Base-by-base conservation (phyloP, 805 yeast genomes). In the Kregervanrija pseudodelftensis region DNA sequence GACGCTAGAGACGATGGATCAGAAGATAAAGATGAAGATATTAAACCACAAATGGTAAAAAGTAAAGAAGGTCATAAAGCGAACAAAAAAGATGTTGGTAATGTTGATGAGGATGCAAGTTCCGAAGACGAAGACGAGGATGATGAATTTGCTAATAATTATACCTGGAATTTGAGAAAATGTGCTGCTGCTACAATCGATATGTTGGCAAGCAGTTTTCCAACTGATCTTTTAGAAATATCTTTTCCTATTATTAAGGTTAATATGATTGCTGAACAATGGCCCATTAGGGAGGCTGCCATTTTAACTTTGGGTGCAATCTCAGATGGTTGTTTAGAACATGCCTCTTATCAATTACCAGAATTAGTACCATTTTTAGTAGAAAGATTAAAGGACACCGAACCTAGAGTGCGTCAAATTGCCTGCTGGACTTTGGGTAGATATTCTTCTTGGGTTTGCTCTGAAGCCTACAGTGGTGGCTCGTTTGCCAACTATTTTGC, bases 371-470 rank as follows among this genome's bases (percentile, higher is more conserved):
- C 96, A 33, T 89, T 82, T 59, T 70, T 93, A 49, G 89, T 89
- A 28, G 87, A 88, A 46, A 72, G 95, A 56, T 66, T 90, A 47
- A 70, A 71, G 43, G 97, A 90, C 61, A 56, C 63, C 4, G 83
- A 89, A 64, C 82, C 95, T 8, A 76, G 95, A 15, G 95, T 93
- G 4, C 75, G 98, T 52, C 95, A 88, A 63, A 93, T 93, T 42
- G 70, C 96, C 0, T 91, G 98, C 68, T 93, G 99, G 99, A 86
- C 98, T 0, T 67, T 93, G 39, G 83, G 95, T 37, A 73, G 98
- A 45, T 93, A 83, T 60, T 76, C 93, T 0, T 57, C 74, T 3
- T 89, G 96, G 95, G 82, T 91, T 16, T 76, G 86, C 41, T 71
- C 72, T 5, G 87, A 85, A 58, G 85, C 85, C 1, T 71, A 69